Evolutionary conservation across 2,329 filamentous ascomycete species (phyloP).

Genomic region (Nothophaeocryptopus gaeumannii): DNA sequence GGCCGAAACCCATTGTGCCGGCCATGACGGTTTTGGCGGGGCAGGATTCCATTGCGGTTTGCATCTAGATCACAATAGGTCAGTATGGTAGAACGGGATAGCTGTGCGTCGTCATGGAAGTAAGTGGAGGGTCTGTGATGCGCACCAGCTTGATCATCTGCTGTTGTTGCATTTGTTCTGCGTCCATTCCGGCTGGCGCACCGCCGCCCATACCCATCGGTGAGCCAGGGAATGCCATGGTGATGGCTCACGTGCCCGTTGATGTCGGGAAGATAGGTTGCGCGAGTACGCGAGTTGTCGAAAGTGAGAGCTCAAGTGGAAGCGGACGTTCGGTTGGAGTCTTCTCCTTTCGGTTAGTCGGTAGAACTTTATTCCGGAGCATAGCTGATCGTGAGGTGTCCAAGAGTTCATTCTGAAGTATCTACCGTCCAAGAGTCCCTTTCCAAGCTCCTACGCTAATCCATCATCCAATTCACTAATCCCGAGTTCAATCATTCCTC

Average conservation of each 20-base stretch:
- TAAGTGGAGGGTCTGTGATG: neutral
- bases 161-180: constrained; percentile 43
- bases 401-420: too few species aligned
- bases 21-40: constrained; percentile 83
- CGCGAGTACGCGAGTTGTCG: neutral
- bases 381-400: too few species aligned
- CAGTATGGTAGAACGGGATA: neutral
- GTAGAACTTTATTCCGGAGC: too few species aligned
- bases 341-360: too few species aligned
- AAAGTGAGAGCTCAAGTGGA: too few species aligned
- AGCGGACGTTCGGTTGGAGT: too few species aligned
- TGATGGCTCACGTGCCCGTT: neutral
- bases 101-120: neutral
- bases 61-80: constrained; percentile 58
- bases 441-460: too few species aligned
- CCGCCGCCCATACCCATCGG: constrained; percentile 14
- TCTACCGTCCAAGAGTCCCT: too few species aligned
- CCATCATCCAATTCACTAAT: too few species aligned
- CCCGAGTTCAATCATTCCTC: constrained; percentile 9
- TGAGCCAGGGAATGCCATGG: constrained; percentile 22
- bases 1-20: constrained; percentile 88
- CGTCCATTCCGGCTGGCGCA: constrained; percentile 24
- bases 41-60: constrained; percentile 86
- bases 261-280: neutral
- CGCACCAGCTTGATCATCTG: constrained; percentile 49